phyloP scores from a whole-genome alignment of 2,329 filamentous ascomycete species.

The Daldinia sp. region DNA sequence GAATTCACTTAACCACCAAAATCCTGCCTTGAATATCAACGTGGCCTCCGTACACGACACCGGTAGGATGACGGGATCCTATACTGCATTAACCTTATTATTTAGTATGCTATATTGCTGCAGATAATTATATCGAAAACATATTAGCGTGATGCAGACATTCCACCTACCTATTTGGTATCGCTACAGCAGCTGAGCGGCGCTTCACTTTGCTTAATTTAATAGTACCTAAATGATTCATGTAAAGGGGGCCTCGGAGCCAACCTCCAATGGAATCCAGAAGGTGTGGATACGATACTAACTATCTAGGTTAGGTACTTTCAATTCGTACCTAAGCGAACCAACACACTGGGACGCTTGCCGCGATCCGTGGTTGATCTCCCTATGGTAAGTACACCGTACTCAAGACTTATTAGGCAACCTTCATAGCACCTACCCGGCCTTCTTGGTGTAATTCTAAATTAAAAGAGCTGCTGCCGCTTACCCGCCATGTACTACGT shows the following conservation, averaged over 20 bases:
- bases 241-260: too few species aligned
- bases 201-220: background rate
- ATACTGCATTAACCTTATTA: background rate
- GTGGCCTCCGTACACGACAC: conserved; percentile 1
- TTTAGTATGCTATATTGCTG: background rate
- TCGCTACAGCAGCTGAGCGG: background rate
- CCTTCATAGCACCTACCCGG: background rate
- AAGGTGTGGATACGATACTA: too few species aligned
- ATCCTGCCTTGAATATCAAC: background rate
- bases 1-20: background rate
- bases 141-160: background rate
- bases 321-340: conserved; percentile 23
- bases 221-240: background rate
- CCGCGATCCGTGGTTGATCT: conserved; percentile 20
- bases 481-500: conserved; percentile 8
- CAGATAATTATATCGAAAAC: conserved; percentile 1
- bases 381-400: background rate
- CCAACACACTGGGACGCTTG: conserved; percentile 29
- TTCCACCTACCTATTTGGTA: background rate
- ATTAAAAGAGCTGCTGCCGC: conserved; percentile 12
- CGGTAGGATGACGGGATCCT: background rate
- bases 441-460: conserved; percentile 13
- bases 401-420: background rate
- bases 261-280: too few species aligned
- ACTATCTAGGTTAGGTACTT: background rate